Conservation (phyloP, 176 grass and related monocot genomes). For the Zea luxurians region DNA sequence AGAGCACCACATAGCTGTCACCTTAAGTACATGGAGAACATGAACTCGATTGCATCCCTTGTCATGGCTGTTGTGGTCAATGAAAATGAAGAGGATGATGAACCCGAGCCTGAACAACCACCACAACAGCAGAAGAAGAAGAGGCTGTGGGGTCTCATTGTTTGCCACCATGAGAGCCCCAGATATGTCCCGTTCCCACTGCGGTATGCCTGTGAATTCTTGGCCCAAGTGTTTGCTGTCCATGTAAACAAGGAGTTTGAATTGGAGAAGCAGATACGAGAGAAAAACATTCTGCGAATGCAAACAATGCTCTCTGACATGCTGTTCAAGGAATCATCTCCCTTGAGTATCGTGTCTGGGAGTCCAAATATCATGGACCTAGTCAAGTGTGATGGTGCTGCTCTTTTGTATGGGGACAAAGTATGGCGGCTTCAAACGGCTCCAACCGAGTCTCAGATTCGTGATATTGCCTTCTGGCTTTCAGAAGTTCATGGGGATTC, state of each 20-base stretch:
- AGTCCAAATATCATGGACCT: constrained; percentile 95
- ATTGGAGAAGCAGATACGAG: constrained; percentile 70
- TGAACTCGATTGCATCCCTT: constrained; percentile 91
- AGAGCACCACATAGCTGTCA: constrained; percentile 89
- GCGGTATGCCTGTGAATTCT: constrained; percentile 87
- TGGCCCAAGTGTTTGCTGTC: constrained; percentile 79
- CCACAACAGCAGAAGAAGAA: constrained; percentile 56
- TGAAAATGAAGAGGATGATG: constrained; percentile 57
- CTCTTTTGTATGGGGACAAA: constrained; percentile 68
- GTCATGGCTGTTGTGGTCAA: constrained; percentile 86
- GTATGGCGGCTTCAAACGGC: constrained; percentile 58
- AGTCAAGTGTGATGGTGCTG: constrained; percentile 76
- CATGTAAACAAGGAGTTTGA: constrained; percentile 84
- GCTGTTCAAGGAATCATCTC: constrained; percentile 68
- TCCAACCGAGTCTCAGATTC: constrained; percentile 72
- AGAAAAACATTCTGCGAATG: constrained; percentile 78
- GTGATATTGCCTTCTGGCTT: constrained; percentile 73
- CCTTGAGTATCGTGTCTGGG: constrained; percentile 67
- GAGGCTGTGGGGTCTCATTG: constrained; percentile 86
- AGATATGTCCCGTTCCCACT: constrained; percentile 79
- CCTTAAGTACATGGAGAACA: constrained; percentile 95
- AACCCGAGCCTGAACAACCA: constrained; percentile 26
- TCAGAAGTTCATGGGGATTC: constrained; percentile 76
- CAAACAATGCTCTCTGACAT: constrained; percentile 85
- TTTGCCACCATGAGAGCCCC: constrained; percentile 90